phyloP scores from a whole-genome alignment of 2,329 filamentous ascomycete genomes.

The Tolypocladium cylindrosporum region DNA sequence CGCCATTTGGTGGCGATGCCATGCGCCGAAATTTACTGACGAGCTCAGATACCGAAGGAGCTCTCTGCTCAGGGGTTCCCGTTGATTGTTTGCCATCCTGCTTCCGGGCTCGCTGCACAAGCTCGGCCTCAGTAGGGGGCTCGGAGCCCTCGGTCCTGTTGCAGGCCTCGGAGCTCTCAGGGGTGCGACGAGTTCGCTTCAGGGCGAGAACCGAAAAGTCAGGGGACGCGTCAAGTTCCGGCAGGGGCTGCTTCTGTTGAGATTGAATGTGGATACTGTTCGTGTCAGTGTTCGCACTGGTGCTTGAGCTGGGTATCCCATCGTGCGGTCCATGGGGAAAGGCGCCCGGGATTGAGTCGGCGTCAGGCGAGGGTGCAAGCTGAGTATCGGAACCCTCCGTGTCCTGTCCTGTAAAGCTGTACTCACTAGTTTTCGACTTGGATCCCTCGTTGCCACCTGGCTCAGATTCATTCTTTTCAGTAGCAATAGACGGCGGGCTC shows the following conservation, averaged over 20 bases:
- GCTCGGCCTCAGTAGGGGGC: neutral
- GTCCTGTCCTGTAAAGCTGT: neutral
- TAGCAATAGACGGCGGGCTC: neutral
- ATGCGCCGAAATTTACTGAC: slow-evolving; percentile 14
- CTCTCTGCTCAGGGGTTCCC: slow-evolving; percentile 2
- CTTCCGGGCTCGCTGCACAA: neutral
- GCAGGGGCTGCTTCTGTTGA: neutral
- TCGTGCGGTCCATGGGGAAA: neutral
- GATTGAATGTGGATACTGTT: neutral
- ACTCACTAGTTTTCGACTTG: neutral
- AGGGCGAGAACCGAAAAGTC: neutral
- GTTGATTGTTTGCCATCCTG: neutral
- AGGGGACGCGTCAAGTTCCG: neutral
- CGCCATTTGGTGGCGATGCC: slow-evolving; percentile 5
- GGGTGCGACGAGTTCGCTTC: neutral
- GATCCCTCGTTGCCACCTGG: neutral
- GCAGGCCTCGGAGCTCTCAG: neutral
- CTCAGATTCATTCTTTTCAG: neutral
- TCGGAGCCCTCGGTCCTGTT: neutral
- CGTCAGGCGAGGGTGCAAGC: neutral
- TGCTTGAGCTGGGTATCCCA: neutral
- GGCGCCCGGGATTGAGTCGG: neutral
- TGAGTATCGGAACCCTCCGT: neutral
- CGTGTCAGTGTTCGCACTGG: neutral
- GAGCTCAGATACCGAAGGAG: slow-evolving; percentile 14